Percentiles rank a stretch among this genome's conserved stretches.
Conservation (phyloP, 2,329 filamentous ascomycete genomes). For the Alternaria viburni region DNA sequence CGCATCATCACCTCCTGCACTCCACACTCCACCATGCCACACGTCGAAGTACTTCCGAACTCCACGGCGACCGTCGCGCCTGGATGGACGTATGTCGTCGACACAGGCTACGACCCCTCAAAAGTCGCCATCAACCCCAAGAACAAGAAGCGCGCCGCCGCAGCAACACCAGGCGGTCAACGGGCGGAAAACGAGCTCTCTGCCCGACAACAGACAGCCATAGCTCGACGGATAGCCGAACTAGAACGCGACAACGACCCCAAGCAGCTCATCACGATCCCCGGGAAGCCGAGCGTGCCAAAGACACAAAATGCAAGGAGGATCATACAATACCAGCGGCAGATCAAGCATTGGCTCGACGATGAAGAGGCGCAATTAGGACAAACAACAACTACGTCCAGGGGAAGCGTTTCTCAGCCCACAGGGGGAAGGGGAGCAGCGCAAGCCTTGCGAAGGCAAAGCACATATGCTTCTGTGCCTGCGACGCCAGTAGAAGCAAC, state of each 20-base stretch:
- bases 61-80: slow-evolving; percentile 74
- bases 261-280: slow-evolving; percentile 53
- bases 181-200: slow-evolving; percentile 66
- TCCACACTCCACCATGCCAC: slow-evolving; percentile 58
- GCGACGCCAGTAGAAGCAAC: slow-evolving; percentile 37
- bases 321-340: slow-evolving; percentile 81
- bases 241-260: slow-evolving; percentile 76
- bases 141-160: slow-evolving; percentile 70
- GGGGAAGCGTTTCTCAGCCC: slow-evolving; percentile 7
- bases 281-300: slow-evolving; percentile 37
- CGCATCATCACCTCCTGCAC: slow-evolving; percentile 6
- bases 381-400: slow-evolving; percentile 27
- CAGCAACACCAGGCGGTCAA: slow-evolving; percentile 36
- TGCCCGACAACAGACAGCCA: slow-evolving; percentile 81
- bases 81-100: slow-evolving; percentile 91
- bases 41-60: slow-evolving; percentile 80
- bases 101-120: slow-evolving; percentile 67
- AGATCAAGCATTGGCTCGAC: slow-evolving; percentile 81
- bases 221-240: slow-evolving; percentile 80
- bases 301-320: slow-evolving; percentile 71
- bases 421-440: slow-evolving; percentile 21
- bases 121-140: slow-evolving; percentile 60
- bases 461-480: slow-evolving; percentile 32
- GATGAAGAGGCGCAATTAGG: slow-evolving; percentile 76
- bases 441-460: slow-evolving; percentile 28